A percentile compares a stretch with the other conserved stretches of the same genome.
Evolutionary conservation across 495 filamentous ascomycete genomes (phyloP).

Genomic region (Trichoderma asperelloides): DNA sequence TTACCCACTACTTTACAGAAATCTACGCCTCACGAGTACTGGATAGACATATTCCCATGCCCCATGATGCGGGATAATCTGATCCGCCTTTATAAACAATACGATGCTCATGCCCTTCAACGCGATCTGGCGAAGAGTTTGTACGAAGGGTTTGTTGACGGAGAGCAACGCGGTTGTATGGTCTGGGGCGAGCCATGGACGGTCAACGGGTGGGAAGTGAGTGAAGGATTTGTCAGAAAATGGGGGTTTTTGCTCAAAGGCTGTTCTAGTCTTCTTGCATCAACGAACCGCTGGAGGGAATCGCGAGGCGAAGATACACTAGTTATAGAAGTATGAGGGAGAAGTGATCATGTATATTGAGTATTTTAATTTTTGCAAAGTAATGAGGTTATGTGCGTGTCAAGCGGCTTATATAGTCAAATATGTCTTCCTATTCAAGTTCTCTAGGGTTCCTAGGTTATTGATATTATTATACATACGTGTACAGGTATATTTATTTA

Average conservation of each 20-base stretch:
- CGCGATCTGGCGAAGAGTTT: slow-evolving; percentile 39
- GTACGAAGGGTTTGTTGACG: slow-evolving; percentile 23
- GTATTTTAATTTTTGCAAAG: no score
- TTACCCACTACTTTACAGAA: slow-evolving; percentile 34
- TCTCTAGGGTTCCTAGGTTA: no score
- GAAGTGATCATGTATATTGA: background rate
- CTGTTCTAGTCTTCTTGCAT: slow-evolving; percentile 36
- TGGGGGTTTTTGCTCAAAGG: slow-evolving; percentile 45
- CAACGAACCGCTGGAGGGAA: slow-evolving; percentile 43
- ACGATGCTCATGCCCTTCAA: slow-evolving; percentile 39
- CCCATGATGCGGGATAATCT: slow-evolving; percentile 42
- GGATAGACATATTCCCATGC: slow-evolving; percentile 41
- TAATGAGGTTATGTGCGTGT: no score
- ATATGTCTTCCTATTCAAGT: no score
- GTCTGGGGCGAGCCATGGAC: slow-evolving; percentile 46
- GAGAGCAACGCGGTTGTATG: slow-evolving; percentile 30
- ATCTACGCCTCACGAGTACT: slow-evolving; percentile 31
- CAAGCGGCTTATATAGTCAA: no score
- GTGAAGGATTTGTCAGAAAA: slow-evolving; percentile 38
- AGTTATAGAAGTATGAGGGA: slow-evolving; percentile 29
- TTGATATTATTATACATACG: no score
- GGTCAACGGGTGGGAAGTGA: slow-evolving; percentile 41
- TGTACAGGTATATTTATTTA: no score
- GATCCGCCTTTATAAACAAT: slow-evolving; percentile 28
- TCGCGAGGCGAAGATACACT: slow-evolving; percentile 39